Evolutionary conservation across 768 basidiomycete species (phyloP), one percentile per base, ranked within the genome.

Genomic region (Mycena filopes): DNA sequence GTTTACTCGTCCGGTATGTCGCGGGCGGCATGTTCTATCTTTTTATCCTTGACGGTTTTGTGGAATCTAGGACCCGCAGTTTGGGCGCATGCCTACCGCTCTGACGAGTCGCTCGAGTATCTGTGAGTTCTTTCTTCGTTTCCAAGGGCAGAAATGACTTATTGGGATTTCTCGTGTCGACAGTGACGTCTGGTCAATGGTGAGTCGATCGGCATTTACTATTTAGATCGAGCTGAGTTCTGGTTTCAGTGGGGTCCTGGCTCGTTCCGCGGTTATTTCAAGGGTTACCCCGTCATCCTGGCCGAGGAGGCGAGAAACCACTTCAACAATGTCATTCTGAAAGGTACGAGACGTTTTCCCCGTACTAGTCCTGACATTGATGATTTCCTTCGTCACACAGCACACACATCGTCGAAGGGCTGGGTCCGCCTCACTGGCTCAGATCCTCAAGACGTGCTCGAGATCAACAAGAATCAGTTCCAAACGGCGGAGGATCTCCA

Each of bases 401-500:
- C 47, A 2, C 63, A 59, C 29, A 58, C 63, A 10, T 53, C 63
- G 23, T 59, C 63, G 0, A 65, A 54, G 53, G 63, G 63, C 33
- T 58, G 63, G 56, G 63, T 65, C 20, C 55, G 49, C 57, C 63
- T 65, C 33, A 65, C 63, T 2, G 63, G 63, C 28, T 38, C 48
- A 13, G 56, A 59, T 26, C 56, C 63, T 6, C 63, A 65, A 28
- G 63, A 65, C 55, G 15, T 59, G 3, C 55, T 65, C 53, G 56
- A 65, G 15, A 65, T 65, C 50, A 59, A 58, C 57, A 65, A 65
- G 49, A 65, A 65, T 33, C 63, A 59, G 26, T 65, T 65, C 56
- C 56, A 65, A 25, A 48, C 63, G 26, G 4, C 56, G 1, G 63
- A 59, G 13, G 63, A 59, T 29, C 42, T 54, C 4, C 12, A 53